These are phyloP conservation scores for Alternaria longipes DNA, from an alignment of 2,329 filamentous ascomycete species.

Conservation along the genomic window DNA sequence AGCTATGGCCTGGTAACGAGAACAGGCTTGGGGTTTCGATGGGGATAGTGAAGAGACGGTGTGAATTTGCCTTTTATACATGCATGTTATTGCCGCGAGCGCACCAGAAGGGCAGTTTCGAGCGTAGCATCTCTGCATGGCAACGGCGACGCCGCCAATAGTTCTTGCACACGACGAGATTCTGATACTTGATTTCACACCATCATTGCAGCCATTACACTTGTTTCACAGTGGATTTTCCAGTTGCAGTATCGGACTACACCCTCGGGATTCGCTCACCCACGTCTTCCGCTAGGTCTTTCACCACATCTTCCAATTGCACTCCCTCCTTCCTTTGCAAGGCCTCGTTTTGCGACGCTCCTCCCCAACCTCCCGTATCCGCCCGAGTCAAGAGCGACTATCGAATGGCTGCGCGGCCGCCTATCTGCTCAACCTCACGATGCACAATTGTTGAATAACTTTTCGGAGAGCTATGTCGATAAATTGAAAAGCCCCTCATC, in stretches of 20 bases:
- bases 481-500: constrained; percentile 30
- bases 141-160: constrained; percentile 24
- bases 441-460: constrained; percentile 44
- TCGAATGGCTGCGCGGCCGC: constrained; percentile 11
- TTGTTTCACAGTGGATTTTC: not conserved
- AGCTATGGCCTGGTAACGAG: constrained; percentile 27
- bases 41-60: constrained; percentile 22
- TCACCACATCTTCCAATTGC: not conserved
- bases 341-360: not conserved
- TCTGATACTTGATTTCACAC: not conserved
- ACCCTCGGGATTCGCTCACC: not conserved
- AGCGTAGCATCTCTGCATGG: constrained; percentile 26
- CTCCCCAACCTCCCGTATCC: constrained; percentile 3
- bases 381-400: constrained; percentile 5
- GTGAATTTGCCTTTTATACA: constrained; percentile 26
- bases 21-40: constrained; percentile 15
- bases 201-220: not conserved
- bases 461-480: constrained; percentile 33
- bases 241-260: not conserved
- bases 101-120: constrained; percentile 22
- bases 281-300: not conserved
- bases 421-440: constrained; percentile 22
- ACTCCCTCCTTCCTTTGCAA: not conserved
- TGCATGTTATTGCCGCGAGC: constrained; percentile 21
- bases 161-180: constrained; percentile 12